Conservation (phyloP, 345 rosid genomes). For the Hibiscus trionum region DNA sequence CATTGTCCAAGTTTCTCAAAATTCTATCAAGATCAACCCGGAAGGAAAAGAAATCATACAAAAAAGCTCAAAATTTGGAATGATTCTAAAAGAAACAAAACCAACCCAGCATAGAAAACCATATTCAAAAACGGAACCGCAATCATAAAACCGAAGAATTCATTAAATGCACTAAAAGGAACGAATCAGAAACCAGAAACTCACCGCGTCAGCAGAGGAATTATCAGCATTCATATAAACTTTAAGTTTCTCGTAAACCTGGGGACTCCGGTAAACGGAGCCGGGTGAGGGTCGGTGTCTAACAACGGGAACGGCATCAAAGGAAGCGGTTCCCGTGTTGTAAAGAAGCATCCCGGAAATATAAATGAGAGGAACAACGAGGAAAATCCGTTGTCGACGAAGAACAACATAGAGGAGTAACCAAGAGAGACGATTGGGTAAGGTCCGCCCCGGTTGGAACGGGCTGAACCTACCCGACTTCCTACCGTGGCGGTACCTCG, state of each 20-base stretch:
- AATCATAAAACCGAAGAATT: too few species aligned
- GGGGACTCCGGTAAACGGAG: conserved; percentile 87
- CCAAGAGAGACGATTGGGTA: conserved; percentile 82
- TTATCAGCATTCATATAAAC: conserved; percentile 90
- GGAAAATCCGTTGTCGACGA: conserved; percentile 83
- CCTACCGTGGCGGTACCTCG: conserved; percentile 68
- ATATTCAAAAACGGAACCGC: too few species aligned
- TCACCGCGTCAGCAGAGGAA: conserved; percentile 83
- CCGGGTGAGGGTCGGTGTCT: conserved; percentile 66
- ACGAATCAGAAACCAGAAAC: conserved; percentile 14
- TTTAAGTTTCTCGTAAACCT: conserved; percentile 72
- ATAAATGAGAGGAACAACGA: conserved; percentile 91
- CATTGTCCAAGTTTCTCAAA: too few species aligned
- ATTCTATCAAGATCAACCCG: too few species aligned
- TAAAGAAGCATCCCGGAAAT: conserved; percentile 90
- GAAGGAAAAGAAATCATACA: too few species aligned
- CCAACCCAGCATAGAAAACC: too few species aligned
- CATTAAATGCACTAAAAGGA: too few species aligned
- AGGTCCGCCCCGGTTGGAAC: conserved; percentile 41
- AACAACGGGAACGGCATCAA: conserved; percentile 66
- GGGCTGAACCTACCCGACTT: conserved; percentile 49
- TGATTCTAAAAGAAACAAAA: too few species aligned
- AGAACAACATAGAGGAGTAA: conserved; percentile 76
- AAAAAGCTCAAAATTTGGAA: too few species aligned
- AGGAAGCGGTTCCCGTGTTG: conserved; percentile 89